A percentile compares a stretch with the other conserved stretches of the same genome.
These are phyloP conservation scores for Betula pendula DNA, from an alignment of 306 rosid genomes.

Conservation along the genomic window DNA sequence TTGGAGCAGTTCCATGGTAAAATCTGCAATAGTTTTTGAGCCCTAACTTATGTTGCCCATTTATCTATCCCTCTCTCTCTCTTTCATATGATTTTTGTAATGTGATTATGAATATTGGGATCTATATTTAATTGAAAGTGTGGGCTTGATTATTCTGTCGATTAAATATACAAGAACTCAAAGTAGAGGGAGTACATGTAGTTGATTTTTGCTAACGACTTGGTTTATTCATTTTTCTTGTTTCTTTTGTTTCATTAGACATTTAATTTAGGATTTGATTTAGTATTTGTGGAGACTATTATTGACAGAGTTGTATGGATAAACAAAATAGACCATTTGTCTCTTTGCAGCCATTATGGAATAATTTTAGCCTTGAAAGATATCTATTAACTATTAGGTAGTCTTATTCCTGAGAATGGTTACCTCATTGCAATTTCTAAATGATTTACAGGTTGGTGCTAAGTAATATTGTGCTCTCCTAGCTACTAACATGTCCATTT, in stretches of 20 bases:
- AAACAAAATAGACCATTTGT: neutral
- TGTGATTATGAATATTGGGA: neutral
- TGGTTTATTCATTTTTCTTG: neutral
- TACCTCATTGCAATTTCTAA: neutral
- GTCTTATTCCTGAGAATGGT: neutral
- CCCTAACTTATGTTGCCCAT: conserved; percentile 67
- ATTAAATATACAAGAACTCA: neutral
- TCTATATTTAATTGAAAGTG: neutral
- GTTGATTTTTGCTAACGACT: neutral
- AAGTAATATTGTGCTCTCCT: neutral
- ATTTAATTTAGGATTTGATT: neutral
- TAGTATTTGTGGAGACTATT: neutral
- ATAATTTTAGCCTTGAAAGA: too few relatives aligned
- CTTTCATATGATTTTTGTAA: neutral
- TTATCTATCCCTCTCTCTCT: neutral
- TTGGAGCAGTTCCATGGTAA: conserved; percentile 99
- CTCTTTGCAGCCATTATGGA: too few relatives aligned
- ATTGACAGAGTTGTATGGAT: too few relatives aligned
- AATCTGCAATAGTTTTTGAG: conserved; percentile 83
- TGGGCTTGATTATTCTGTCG: neutral
- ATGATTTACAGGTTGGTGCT: neutral
- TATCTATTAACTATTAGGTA: too few relatives aligned
- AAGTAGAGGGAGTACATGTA: neutral
- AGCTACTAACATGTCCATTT: neutral
- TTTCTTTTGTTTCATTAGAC: neutral